Evolutionary conservation across 1,139 yeast genomes (phyloP).

Genomic region (Debaryomycetaceae sp.): DNA sequence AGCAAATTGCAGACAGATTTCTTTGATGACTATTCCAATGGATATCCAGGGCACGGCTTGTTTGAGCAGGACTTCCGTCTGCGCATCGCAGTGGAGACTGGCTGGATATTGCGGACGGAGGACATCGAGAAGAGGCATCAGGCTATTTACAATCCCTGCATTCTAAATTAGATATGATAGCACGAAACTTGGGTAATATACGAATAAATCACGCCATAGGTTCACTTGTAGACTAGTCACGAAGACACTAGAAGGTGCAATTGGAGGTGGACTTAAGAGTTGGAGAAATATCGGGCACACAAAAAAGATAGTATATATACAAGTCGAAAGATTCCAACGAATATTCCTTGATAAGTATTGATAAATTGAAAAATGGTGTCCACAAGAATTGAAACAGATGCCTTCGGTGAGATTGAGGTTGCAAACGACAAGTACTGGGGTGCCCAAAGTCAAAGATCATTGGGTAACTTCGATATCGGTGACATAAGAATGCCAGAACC

Average conservation of each 20-base stretch:
- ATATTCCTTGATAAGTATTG: too few species aligned
- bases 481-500: constrained; percentile 85
- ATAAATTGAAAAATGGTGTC: background rate
- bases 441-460: constrained; percentile 88
- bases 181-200: background rate
- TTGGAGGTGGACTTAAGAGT: too few species aligned
- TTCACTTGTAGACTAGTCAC: too few species aligned
- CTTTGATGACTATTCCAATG: background rate
- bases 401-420: constrained; percentile 87
- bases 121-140: background rate
- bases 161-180: background rate
- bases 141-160: background rate
- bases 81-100: too few species aligned
- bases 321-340: too few species aligned
- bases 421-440: constrained; percentile 85
- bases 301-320: too few species aligned
- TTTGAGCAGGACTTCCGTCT: too few species aligned
- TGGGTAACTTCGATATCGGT: constrained; percentile 87
- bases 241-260: too few species aligned
- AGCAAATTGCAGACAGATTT: constrained; percentile 6
- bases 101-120: too few species aligned
- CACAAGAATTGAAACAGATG: constrained; percentile 72
- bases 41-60: too few species aligned
- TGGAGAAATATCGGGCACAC: too few species aligned
- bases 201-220: too few species aligned